A percentile compares a stretch with the other conserved stretches of the same genome.
phyloP scores from a whole-genome alignment of 768 basidiomycete genomes.

The Lactarius evosmus region DNA sequence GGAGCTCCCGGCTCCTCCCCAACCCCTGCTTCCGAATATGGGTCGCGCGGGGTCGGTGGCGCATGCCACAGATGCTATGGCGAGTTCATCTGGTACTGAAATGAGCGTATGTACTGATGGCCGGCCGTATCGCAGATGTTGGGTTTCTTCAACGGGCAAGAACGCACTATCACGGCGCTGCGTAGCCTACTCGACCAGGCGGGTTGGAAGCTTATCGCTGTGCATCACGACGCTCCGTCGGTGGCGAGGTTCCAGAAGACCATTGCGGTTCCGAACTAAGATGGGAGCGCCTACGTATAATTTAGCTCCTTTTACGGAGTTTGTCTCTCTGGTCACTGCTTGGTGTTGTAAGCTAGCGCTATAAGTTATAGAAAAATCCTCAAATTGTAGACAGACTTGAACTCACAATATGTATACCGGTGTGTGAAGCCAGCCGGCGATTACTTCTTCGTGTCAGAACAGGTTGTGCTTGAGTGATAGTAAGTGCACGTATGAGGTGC shows the following conservation, averaged over 20 bases:
- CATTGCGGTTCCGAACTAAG: slow-evolving; percentile 1
- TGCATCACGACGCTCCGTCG: neutral
- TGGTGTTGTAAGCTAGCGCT: neutral
- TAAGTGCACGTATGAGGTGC: too few species aligned
- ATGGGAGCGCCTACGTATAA: neutral
- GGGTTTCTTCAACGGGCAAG: neutral
- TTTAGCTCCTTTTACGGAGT: too few species aligned
- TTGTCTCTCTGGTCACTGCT: neutral
- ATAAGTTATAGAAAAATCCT: neutral
- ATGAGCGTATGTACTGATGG: neutral
- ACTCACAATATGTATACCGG: neutral
- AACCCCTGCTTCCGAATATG: neutral
- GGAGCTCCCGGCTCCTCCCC: neutral
- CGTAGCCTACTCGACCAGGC: neutral
- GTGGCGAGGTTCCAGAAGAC: neutral
- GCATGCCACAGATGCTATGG: neutral
- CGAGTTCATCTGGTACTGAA: neutral
- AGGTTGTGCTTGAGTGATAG: too few species aligned
- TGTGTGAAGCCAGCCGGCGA: too few species aligned
- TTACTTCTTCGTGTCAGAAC: too few species aligned
- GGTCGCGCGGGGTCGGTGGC: neutral
- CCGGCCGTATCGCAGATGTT: neutral
- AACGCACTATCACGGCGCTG: neutral
- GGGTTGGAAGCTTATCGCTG: neutral
- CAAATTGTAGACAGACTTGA: neutral